These are phyloP conservation scores for Alternaria metachromatica DNA, from an alignment of 2,329 filamentous ascomycete genomes.

Conservation along the genomic window DNA sequence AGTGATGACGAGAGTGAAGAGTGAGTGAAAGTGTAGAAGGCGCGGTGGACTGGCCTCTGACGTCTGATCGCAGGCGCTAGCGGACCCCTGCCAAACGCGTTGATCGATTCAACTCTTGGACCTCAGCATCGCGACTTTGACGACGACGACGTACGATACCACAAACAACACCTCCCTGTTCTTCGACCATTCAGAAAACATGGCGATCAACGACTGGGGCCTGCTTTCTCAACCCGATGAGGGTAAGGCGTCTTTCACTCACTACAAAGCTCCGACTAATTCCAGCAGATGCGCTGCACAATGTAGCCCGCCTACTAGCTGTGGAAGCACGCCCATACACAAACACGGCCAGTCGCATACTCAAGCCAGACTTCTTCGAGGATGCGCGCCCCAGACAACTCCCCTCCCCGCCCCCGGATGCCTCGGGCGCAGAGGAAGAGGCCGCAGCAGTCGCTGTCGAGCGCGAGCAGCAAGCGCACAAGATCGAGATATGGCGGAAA, in stretches of 20 bases:
- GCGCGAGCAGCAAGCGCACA: constrained; percentile 59
- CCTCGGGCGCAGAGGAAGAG: constrained; percentile 53
- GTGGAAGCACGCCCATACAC: constrained; percentile 94
- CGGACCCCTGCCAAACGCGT: constrained; percentile 2
- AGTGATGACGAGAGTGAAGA: not conserved
- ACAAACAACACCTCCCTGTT: not conserved
- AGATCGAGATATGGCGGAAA: constrained; percentile 75
- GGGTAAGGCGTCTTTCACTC: constrained; percentile 36
- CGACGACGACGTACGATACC: not conserved
- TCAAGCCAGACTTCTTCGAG: constrained; percentile 71
- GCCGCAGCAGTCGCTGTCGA: constrained; percentile 54
- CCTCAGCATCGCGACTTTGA: constrained; percentile 12
- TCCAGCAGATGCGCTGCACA: constrained; percentile 77
- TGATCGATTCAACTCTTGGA: not conserved
- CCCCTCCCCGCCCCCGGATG: constrained; percentile 72
- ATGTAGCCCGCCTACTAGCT: constrained; percentile 76
- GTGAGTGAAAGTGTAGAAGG: constrained; percentile 5
- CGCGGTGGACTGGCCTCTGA: constrained; percentile 5
- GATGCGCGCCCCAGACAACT: constrained; percentile 62
- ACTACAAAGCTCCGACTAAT: constrained; percentile 18
- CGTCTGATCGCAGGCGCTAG: constrained; percentile 17
- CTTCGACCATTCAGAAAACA: constrained; percentile 31
- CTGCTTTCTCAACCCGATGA: constrained; percentile 78
- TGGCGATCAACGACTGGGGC: constrained; percentile 62
- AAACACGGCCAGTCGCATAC: constrained; percentile 81